Evolutionary conservation across 148 eudicot species (phyloP), one percentile per base, ranked within the genome.

Genomic region (Agrostemma githago): DNA sequence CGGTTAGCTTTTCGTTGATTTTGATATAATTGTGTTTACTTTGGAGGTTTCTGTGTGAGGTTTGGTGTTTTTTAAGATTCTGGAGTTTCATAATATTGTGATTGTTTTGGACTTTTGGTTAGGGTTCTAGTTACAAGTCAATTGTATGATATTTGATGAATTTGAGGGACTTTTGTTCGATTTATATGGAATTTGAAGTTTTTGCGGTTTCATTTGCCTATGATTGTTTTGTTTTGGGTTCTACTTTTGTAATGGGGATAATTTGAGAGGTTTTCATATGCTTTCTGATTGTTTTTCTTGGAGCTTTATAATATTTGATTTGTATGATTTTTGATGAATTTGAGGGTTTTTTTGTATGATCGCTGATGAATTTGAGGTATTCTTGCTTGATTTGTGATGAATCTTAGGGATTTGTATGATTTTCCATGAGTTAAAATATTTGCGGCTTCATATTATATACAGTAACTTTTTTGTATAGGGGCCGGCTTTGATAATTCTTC

Each of bases 151-250:
- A 10, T 2, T 51, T 51, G 56, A 10, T 51, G 56, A 4, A 8
- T 42, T 44, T 14, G 4, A 0, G 67, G 20, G 39, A 2, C 5
- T 19, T 20, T 68, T 68, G 11, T 68, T 16, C 21, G 26, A 5
- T 53, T 8, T 57, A 11, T 8, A 6, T 53, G 34, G 53, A 40
- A 38, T 34, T 62, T 65, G 2, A 34, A 64, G 20, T 65, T 57
- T 44, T 48, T 2, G 34, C 4, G 46, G 57, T 66, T 80, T 57
- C 74, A 39, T 71, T 41, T 71, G 42, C 34, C 63, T 26, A 41
- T 46, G 68, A 41, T 17, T 48, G 68, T 14, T 0, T 67, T 60
- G n/a, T 14, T 10, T 78, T 72, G 76, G 79, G 72, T 79, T 75
- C 59, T 14, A 4, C 6, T 12, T 44, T 46, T 67, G 8, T 63